These are phyloP conservation scores for Glycine latifolia DNA, from an alignment of 306 rosid genomes.

Conservation along the genomic window DNA sequence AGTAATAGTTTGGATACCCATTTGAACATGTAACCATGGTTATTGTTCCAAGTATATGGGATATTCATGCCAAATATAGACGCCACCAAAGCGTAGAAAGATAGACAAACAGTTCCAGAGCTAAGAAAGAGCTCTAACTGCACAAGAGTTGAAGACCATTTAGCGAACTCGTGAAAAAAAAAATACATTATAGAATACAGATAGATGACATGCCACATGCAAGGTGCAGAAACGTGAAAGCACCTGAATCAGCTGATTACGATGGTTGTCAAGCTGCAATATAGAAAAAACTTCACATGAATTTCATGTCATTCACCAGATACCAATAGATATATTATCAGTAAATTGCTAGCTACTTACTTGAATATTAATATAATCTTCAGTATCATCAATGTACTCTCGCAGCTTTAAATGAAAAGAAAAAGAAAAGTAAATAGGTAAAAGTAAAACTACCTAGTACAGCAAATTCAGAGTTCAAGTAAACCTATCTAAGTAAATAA, in stretches of 20 bases:
- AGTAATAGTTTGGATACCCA: slow-evolving; percentile 65
- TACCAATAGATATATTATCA: background rate
- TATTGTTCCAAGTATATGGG: slow-evolving; percentile 72
- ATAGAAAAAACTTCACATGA: background rate
- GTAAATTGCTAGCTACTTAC: slow-evolving; percentile 49
- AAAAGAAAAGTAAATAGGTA: slow-evolving; percentile 28
- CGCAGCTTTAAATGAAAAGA: slow-evolving; percentile 66
- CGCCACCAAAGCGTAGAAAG: slow-evolving; percentile 71
- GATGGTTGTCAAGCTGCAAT: slow-evolving; percentile 85
- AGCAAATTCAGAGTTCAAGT: slow-evolving; percentile 34
- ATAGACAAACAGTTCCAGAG: slow-evolving; percentile 74
- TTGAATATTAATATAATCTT: slow-evolving; percentile 94
- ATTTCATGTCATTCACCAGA: slow-evolving; percentile 24
- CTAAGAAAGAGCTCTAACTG: slow-evolving; percentile 92
- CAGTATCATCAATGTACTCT: slow-evolving; percentile 93
- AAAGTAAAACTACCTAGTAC: slow-evolving; percentile 9
- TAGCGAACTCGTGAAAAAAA: slow-evolving; percentile 9
- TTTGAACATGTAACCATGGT: slow-evolving; percentile 72
- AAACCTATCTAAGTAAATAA: background rate
- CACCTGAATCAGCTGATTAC: slow-evolving; percentile 86
- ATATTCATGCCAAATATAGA: slow-evolving; percentile 90
- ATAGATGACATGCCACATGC: background rate
- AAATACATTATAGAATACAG: slow-evolving; percentile 16
- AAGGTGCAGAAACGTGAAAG: slow-evolving; percentile 33
- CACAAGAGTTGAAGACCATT: slow-evolving; percentile 41